Evolutionary conservation across 352 stramenopile genomes (phyloP).

Genomic region (Phytophthora pinifolia): DNA sequence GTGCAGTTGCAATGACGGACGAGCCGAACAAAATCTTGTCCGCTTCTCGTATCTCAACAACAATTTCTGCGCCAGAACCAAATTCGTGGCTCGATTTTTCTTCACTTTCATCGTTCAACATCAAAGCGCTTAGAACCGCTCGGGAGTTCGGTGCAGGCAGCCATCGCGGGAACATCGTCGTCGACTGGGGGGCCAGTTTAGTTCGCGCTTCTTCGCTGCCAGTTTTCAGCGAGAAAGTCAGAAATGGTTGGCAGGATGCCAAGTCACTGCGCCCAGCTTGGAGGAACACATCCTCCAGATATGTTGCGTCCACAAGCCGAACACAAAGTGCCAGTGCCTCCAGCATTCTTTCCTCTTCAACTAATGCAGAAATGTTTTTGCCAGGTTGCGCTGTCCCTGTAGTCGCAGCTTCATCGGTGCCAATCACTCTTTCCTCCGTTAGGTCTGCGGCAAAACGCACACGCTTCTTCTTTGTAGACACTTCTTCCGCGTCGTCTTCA

Average conservation of each 20-base stretch:
- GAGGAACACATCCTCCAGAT: constrained; percentile 55
- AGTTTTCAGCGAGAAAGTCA: constrained; percentile 44
- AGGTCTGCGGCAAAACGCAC: constrained; percentile 58
- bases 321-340: constrained; percentile 42
- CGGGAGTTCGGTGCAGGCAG: constrained; percentile 36
- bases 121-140: constrained; percentile 42
- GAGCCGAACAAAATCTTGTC: constrained; percentile 76
- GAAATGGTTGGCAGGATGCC: constrained; percentile 45
- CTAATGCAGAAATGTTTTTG: not conserved
- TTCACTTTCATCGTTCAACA: constrained; percentile 20
- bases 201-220: constrained; percentile 30
- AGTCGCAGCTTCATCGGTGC: not conserved
- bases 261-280: constrained; percentile 49
- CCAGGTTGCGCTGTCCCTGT: not conserved
- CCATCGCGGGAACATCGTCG: constrained; percentile 66
- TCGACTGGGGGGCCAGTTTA: constrained; percentile 46
- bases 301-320: constrained; percentile 48
- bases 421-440: constrained; percentile 15
- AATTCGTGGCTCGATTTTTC: constrained; percentile 16
- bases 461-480: constrained; percentile 51
- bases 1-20: constrained; percentile 51
- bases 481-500: constrained; percentile 18
- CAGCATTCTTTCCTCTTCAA: constrained; percentile 26
- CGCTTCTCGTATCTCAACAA: constrained; percentile 70
- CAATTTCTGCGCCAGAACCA: constrained; percentile 28